Evolutionary conservation across 2,329 filamentous ascomycete genomes (phyloP).

Genomic region (Seiridium unicorne): DNA sequence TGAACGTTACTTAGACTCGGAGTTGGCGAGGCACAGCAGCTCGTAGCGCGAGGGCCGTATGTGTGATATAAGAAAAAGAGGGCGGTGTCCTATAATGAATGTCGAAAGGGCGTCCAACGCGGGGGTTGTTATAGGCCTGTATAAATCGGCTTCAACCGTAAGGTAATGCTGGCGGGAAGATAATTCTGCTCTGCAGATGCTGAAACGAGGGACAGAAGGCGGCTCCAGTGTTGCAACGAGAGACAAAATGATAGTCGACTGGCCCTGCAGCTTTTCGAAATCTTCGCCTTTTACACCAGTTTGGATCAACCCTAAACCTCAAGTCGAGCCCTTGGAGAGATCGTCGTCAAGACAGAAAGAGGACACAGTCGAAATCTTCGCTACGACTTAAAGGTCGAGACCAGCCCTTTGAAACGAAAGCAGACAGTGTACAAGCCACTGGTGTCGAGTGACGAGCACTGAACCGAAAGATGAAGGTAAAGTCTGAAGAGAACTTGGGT

Average conservation of each 20-base stretch:
- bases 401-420: constrained; percentile 10
- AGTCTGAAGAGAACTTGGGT: constrained; percentile 11
- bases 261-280: background rate
- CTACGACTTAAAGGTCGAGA: constrained; percentile 1
- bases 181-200: background rate
- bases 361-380: background rate
- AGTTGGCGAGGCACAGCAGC: constrained; percentile 8
- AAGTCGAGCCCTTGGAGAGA: background rate
- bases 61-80: background rate
- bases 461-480: constrained; percentile 13
- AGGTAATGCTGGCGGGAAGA: background rate
- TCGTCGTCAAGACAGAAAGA: background rate
- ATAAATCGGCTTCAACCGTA: background rate
- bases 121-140: background rate
- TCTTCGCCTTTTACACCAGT: background rate
- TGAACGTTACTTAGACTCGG: constrained; percentile 4
- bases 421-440: constrained; percentile 6
- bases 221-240: background rate
- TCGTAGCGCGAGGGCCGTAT: constrained; percentile 5
- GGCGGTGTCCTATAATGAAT: background rate
- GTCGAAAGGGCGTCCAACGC: background rate
- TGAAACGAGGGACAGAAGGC: background rate
- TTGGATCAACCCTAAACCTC: background rate
- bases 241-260: background rate
- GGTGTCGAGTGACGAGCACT: constrained; percentile 10